A percentile compares a stretch with the other conserved stretches of the same genome.
phyloP scores from a whole-genome alignment of 2,329 filamentous ascomycete species.

The Apiospora arundinis region DNA sequence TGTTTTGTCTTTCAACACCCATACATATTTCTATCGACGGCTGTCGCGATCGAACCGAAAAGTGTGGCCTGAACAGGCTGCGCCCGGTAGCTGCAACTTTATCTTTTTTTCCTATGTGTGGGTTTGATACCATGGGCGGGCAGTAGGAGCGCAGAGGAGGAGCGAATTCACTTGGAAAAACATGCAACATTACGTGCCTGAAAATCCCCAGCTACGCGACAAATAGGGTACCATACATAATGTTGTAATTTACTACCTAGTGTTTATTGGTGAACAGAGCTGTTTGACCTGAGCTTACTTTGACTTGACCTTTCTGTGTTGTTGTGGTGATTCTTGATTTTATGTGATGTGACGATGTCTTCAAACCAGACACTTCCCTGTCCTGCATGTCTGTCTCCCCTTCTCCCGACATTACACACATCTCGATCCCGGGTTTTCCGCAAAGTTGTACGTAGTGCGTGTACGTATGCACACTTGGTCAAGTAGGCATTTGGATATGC shows the following conservation, averaged over 20 bases:
- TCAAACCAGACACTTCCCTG: too few species aligned
- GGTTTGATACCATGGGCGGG: neutral
- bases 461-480: neutral
- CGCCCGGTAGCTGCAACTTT: neutral
- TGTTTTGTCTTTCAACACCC: neutral
- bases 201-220: conserved; percentile 32
- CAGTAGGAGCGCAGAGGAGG: neutral
- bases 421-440: too few species aligned
- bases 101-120: neutral
- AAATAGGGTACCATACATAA: conserved; percentile 48
- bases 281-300: conserved; percentile 2
- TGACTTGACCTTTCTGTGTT: neutral
- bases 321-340: neutral
- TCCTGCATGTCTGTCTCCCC: too few species aligned
- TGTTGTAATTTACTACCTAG: conserved; percentile 51
- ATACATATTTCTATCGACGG: too few species aligned
- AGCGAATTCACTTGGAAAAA: conserved; percentile 6
- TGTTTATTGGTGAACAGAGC: conserved; percentile 41
- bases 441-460: too few species aligned
- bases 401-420: too few species aligned
- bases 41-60: neutral
- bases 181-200: conserved; percentile 33
- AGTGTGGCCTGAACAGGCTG: neutral
- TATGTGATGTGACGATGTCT: neutral
- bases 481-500: neutral